phyloP scores from a whole-genome alignment of 192 early-diverging fungal species.

The Backusella morwellensis region DNA sequence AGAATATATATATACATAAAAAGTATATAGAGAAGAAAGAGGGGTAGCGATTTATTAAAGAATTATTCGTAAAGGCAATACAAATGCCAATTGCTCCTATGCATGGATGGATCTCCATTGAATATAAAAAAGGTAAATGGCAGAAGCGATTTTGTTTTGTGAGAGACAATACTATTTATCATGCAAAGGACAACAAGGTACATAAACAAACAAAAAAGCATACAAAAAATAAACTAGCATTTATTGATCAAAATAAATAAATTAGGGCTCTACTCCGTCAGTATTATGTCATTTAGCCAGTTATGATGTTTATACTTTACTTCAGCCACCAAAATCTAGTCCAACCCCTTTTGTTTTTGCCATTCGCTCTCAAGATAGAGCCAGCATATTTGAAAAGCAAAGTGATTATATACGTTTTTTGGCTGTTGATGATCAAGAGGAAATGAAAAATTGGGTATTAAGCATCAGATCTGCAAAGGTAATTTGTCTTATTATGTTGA shows the following conservation, averaged over 20 bases:
- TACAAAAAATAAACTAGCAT: conserved; percentile 16
- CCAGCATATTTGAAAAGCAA: conserved; percentile 79
- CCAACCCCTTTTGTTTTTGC: conserved; percentile 83
- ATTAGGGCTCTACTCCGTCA: background rate
- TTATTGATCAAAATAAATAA: background rate
- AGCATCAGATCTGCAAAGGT: conserved; percentile 70
- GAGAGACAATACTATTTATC: conserved; percentile 63
- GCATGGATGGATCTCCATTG: conserved; percentile 63
- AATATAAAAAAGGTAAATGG: conserved; percentile 84
- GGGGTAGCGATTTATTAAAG: background rate
- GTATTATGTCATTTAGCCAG: conserved; percentile 58
- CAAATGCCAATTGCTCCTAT: conserved; percentile 29
- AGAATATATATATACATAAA: background rate
- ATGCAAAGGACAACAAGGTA: conserved; percentile 66
- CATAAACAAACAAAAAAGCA: conserved; percentile 33
- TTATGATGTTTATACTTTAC: conserved; percentile 83
- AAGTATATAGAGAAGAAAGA: conserved; percentile 8
- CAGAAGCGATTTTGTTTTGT: conserved; percentile 71
- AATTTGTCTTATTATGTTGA: conserved; percentile 2
- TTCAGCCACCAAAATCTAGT: conserved; percentile 58
- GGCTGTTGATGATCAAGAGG: conserved; percentile 60
- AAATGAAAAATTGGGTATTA: conserved; percentile 69
- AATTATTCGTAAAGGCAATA: conserved; percentile 14
- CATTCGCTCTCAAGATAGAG: conserved; percentile 74
- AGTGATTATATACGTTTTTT: conserved; percentile 80